phyloP scores from a whole-genome alignment of 306 rosid genomes.

The Hippophae rhamnoides region DNA sequence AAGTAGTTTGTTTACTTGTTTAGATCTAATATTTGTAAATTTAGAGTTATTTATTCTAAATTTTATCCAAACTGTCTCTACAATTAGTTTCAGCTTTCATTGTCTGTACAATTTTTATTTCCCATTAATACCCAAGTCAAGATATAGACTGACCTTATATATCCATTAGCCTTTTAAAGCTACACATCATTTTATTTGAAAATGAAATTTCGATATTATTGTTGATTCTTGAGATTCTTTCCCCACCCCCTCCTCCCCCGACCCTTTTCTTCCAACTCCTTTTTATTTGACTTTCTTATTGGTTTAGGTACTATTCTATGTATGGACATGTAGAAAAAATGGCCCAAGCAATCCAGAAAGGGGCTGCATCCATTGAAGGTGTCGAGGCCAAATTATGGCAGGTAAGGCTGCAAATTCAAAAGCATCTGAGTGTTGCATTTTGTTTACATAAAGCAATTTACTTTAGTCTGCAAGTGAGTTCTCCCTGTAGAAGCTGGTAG shows the following conservation, averaged over 20 bases:
- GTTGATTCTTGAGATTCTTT: not conserved
- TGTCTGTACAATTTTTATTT: too few species aligned
- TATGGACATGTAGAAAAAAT: slow-evolving; percentile 91
- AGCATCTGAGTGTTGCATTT: not conserved
- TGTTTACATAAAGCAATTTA: too few species aligned
- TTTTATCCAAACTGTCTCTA: not conserved
- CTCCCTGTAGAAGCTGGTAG: too few species aligned
- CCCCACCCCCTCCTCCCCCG: too few species aligned
- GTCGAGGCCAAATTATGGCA: slow-evolving; percentile 88
- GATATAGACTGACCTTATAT: too few species aligned
- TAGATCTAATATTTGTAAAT: too few species aligned
- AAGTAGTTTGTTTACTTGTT: too few species aligned
- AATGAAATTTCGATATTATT: not conserved
- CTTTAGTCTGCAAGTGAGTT: too few species aligned
- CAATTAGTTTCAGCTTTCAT: not conserved
- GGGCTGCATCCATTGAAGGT: slow-evolving; percentile 85
- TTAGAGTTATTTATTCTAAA: too few species aligned
- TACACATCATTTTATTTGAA: too few species aligned
- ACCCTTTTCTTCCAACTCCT: not conserved
- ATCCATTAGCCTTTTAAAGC: too few species aligned
- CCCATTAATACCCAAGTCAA: too few species aligned
- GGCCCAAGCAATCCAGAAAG: slow-evolving; percentile 80
- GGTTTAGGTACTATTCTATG: slow-evolving; percentile 79
- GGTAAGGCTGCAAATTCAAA: slow-evolving; percentile 30
- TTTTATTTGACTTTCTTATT: not conserved